phyloP scores from a whole-genome alignment of 2,329 filamentous ascomycete species.

The Penicillium sclerotigenum region DNA sequence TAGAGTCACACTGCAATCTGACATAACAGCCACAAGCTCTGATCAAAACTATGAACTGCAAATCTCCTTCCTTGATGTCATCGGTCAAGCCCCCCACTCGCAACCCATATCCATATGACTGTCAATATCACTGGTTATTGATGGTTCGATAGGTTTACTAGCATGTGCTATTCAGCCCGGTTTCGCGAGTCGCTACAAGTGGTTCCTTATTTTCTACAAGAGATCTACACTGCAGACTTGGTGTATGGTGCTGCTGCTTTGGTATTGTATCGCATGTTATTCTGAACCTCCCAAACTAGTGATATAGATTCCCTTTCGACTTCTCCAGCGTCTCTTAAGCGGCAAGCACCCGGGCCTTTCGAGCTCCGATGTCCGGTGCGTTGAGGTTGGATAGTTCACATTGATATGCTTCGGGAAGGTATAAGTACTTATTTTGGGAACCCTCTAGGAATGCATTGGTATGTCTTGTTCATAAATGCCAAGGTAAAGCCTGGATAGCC shows the following conservation, averaged over 20 bases:
- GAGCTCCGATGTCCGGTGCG: slow-evolving; percentile 14
- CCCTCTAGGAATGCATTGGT: slow-evolving; percentile 14
- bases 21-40: slow-evolving; percentile 19
- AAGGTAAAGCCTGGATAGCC: neutral
- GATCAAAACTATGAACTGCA: slow-evolving; percentile 15
- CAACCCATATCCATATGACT: neutral
- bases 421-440: slow-evolving; percentile 21
- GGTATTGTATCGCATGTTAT: slow-evolving; percentile 17
- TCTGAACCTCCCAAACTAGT: slow-evolving; percentile 14
- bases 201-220: neutral
- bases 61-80: slow-evolving; percentile 9
- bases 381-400: slow-evolving; percentile 16
- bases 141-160: neutral
- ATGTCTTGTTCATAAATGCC: neutral
- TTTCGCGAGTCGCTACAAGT: neutral
- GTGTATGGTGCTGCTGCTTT: slow-evolving; percentile 3
- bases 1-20: slow-evolving; percentile 19
- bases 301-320: slow-evolving; percentile 16
- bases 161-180: neutral
- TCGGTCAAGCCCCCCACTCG: neutral
- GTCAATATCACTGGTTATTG: neutral
- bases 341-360: slow-evolving; percentile 15
- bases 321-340: slow-evolving; percentile 16
- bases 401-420: slow-evolving; percentile 23
- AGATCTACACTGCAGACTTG: neutral